These are phyloP conservation scores for Leccinum olivaceopallidum DNA, from an alignment of 768 basidiomycete species.

Conservation along the genomic window DNA sequence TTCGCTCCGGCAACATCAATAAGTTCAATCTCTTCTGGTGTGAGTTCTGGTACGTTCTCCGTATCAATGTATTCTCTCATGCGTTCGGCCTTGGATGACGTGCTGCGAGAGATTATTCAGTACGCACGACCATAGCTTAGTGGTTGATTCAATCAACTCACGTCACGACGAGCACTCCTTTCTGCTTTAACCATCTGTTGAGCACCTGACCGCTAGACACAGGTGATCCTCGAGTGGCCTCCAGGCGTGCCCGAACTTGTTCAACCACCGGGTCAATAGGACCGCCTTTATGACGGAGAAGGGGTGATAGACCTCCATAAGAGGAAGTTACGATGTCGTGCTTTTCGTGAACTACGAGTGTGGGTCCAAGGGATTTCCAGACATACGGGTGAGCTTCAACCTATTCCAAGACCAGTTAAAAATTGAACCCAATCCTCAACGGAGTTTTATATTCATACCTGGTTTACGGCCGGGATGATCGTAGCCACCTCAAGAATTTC, in stretches of 20 bases:
- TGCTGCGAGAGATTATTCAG: conserved; percentile 23
- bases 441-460: conserved; percentile 34
- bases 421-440: background rate
- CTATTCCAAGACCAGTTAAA: conserved; percentile 24
- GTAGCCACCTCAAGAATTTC: conserved; percentile 45
- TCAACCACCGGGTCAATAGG: conserved; percentile 41
- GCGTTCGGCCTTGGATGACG: conserved; percentile 34
- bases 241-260: conserved; percentile 32
- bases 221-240: conserved; percentile 23
- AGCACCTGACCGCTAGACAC: conserved; percentile 34
- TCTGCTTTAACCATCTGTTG: conserved; percentile 31
- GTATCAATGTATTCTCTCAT: conserved; percentile 36
- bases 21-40: conserved; percentile 23
- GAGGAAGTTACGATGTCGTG: conserved; percentile 41
- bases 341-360: conserved; percentile 35
- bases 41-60: conserved; percentile 30
- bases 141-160: conserved; percentile 11
- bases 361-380: conserved; percentile 40
- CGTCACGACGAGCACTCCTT: conserved; percentile 34
- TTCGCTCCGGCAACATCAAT: conserved; percentile 29
- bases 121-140: background rate
- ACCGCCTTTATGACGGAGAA: conserved; percentile 37
- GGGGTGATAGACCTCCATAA: conserved; percentile 41
- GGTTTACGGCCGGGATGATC: conserved; percentile 52
- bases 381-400: conserved; percentile 58